These are phyloP conservation scores for Rhizodiscina lignyota DNA, from an alignment of 495 filamentous ascomycete species.

Conservation along the genomic window DNA sequence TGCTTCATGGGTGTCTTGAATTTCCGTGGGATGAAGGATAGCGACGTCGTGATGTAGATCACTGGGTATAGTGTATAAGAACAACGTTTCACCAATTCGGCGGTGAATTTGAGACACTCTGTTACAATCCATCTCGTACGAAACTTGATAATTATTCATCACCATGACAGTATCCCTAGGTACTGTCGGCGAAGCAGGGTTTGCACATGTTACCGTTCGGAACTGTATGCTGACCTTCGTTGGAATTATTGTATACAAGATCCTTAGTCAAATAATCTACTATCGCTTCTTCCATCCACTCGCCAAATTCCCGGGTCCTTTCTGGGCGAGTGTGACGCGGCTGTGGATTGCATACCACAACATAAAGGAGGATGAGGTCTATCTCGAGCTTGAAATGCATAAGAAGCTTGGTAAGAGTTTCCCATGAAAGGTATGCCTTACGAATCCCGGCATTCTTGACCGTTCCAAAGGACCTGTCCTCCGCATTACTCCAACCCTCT, in stretches of 20 bases:
- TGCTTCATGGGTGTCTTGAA: too few species aligned
- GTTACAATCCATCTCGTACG: too few species aligned
- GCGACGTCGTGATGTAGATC: too few species aligned
- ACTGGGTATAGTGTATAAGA: too few species aligned
- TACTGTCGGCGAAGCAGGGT: too few species aligned
- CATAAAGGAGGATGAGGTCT: conserved; percentile 25
- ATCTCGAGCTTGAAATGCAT: conserved; percentile 23
- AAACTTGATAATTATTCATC: too few species aligned
- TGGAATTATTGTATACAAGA: conserved; percentile 4
- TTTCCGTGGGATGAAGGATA: too few species aligned
- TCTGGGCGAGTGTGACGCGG: conserved; percentile 33
- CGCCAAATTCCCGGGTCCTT: conserved; percentile 33
- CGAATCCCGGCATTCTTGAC: too few species aligned
- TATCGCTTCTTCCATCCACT: conserved; percentile 38
- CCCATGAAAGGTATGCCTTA: too few species aligned
- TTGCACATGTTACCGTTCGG: conserved; percentile 3
- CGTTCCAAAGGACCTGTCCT: conserved; percentile 7
- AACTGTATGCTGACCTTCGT: conserved; percentile 5
- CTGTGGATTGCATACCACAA: conserved; percentile 34
- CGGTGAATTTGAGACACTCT: too few species aligned
- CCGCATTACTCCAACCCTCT: conserved; percentile 19
- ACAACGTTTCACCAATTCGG: too few species aligned
- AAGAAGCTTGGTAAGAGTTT: conserved; percentile 31
- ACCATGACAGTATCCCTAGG: too few species aligned
- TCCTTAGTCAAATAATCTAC: conserved; percentile 19